phyloP scores from a whole-genome alignment of 148 eudicot genomes.

The Cornus florida region DNA sequence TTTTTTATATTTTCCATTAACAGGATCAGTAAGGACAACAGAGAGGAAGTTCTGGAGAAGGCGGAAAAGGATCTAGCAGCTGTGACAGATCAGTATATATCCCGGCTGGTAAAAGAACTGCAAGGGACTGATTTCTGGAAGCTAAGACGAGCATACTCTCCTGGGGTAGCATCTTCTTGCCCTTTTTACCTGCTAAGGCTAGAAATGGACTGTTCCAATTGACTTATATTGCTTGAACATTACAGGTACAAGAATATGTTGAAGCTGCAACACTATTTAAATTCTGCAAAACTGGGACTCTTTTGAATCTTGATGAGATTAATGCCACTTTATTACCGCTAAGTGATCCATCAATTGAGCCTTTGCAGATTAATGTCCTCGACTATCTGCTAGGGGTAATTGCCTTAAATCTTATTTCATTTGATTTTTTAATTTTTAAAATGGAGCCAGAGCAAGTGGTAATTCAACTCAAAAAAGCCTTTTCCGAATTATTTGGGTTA shows the following conservation, averaged over 20 bases:
- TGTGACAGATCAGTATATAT: conserved; percentile 69
- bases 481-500: too few relatives aligned
- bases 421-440: not conserved
- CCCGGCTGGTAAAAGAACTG: conserved; percentile 75
- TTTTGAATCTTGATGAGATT: conserved; percentile 81
- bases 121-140: conserved; percentile 93
- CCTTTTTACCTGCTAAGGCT: conserved; percentile 13
- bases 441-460: not conserved
- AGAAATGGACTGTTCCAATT: not conserved
- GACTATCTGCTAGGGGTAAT: conserved; percentile 97
- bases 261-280: conserved; percentile 95
- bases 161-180: conserved; percentile 65
- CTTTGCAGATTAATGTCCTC: conserved; percentile 82
- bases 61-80: conserved; percentile 91
- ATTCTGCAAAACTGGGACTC: conserved; percentile 81
- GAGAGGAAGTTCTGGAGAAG: conserved; percentile 74
- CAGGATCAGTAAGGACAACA: conserved; percentile 88
- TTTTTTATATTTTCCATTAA: conserved; percentile 15
- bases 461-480: too few relatives aligned
- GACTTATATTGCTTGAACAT: not conserved
- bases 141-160: conserved; percentile 93
- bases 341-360: conserved; percentile 72
- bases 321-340: conserved; percentile 66
- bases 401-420: conserved; percentile 5
- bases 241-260: conserved; percentile 91